Percentiles rank a stretch among this genome's conserved stretches.
phyloP scores from a whole-genome alignment of 352 stramenopile species.

The Globisporangium polare region DNA sequence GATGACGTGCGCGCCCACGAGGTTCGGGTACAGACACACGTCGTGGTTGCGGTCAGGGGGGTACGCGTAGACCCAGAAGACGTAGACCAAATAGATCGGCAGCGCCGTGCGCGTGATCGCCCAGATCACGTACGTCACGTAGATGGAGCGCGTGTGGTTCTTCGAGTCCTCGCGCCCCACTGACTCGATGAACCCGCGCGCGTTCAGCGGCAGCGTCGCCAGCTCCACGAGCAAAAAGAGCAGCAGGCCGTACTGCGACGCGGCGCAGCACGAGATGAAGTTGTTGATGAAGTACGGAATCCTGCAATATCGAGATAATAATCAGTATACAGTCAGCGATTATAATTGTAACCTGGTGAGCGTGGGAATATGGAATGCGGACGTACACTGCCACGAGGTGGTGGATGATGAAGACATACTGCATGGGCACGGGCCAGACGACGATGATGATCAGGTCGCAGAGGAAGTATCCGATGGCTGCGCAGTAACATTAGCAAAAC shows the following conservation, averaged over 20 bases:
- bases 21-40: slow-evolving; percentile 74
- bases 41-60: slow-evolving; percentile 69
- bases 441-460: slow-evolving; percentile 82
- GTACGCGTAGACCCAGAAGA: slow-evolving; percentile 69
- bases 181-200: slow-evolving; percentile 69
- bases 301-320: slow-evolving; percentile 19
- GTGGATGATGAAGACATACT: slow-evolving; percentile 75
- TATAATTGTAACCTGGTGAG: background rate
- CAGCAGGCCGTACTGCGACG: slow-evolving; percentile 69
- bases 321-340: background rate
- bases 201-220: slow-evolving; percentile 73
- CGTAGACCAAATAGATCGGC: slow-evolving; percentile 73
- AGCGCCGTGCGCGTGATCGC: slow-evolving; percentile 65
- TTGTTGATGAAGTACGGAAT: slow-evolving; percentile 86
- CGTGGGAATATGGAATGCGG: background rate
- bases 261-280: slow-evolving; percentile 75
- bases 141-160: slow-evolving; percentile 65
- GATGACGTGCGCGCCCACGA: slow-evolving; percentile 74
- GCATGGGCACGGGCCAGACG: slow-evolving; percentile 70
- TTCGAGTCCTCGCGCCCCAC: slow-evolving; percentile 59
- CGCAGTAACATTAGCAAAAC: background rate
- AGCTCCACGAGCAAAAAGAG: slow-evolving; percentile 81
- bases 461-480: slow-evolving; percentile 78
- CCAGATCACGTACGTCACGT: slow-evolving; percentile 74
- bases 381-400: slow-evolving; percentile 80